Percentiles rank a stretch among this genome's conserved stretches.
Evolutionary conservation across 768 basidiomycete species (phyloP).

Genomic region (Pilatotrama ljubarskyi): DNA sequence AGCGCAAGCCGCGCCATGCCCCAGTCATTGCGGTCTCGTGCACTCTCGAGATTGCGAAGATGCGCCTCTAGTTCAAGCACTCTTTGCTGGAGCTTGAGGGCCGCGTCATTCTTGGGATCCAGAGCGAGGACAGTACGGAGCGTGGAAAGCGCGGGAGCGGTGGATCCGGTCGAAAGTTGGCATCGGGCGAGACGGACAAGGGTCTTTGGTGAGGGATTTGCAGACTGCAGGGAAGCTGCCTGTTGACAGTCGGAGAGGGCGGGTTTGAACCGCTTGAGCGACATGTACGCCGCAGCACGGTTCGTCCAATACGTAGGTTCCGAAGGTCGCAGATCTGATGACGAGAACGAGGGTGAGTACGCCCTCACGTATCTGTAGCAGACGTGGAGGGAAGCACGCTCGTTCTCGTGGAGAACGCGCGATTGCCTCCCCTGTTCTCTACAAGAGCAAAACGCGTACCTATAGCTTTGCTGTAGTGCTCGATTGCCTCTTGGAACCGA

Average conservation of each 20-base stretch:
- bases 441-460: conserved; percentile 38
- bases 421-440: neutral
- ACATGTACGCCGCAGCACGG: conserved; percentile 85
- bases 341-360: neutral
- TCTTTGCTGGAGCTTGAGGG: conserved; percentile 60
- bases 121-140: conserved; percentile 59
- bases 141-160: conserved; percentile 65
- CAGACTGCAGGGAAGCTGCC: conserved; percentile 65
- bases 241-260: conserved; percentile 81
- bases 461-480: conserved; percentile 75
- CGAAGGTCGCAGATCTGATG: conserved; percentile 28
- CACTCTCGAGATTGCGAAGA: conserved; percentile 59
- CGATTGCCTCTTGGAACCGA: conserved; percentile 67
- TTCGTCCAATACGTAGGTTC: conserved; percentile 84
- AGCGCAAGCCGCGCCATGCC: conserved; percentile 75
- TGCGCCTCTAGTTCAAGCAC: conserved; percentile 64
- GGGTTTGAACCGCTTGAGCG: conserved; percentile 68
- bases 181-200: conserved; percentile 81
- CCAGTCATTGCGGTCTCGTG: conserved; percentile 68
- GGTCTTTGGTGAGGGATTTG: conserved; percentile 67
- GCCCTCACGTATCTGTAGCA: no score
- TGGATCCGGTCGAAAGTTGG: conserved; percentile 75
- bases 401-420: neutral
- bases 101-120: conserved; percentile 62
- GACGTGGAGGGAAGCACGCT: neutral